Percentiles rank a stretch among this genome's conserved stretches.
phyloP scores from a whole-genome alignment of 768 basidiomycete genomes.

The Amanita rimosa region DNA sequence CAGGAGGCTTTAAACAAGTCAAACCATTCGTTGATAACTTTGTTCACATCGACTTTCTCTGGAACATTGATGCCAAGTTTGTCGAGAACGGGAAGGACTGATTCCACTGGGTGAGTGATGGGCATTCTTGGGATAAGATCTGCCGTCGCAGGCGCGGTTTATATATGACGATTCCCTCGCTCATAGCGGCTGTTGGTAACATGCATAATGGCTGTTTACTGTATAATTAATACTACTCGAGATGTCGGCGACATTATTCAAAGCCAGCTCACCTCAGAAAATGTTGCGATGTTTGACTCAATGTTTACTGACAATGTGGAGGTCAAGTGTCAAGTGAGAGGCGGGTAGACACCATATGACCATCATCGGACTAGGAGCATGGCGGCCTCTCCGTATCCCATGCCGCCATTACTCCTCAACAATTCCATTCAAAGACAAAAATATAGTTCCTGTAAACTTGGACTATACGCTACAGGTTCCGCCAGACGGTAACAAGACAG shows the following conservation, averaged over 20 bases:
- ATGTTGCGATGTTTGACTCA: too few relatives aligned
- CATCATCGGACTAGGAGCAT: neutral
- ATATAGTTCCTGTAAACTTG: slow-evolving; percentile 1
- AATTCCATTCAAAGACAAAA: neutral
- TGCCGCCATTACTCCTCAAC: neutral
- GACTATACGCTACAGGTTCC: neutral
- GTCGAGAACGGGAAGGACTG: slow-evolving; percentile 6
- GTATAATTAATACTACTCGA: too few relatives aligned
- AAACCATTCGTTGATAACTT: neutral
- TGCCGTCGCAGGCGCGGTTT: neutral
- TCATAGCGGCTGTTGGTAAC: too few relatives aligned
- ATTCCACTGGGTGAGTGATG: slow-evolving; percentile 3
- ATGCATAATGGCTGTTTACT: too few relatives aligned
- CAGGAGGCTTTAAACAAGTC: neutral
- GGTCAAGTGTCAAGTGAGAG: too few relatives aligned
- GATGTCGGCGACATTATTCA: too few relatives aligned
- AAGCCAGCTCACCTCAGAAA: too few relatives aligned
- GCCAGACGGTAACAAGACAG: slow-evolving; percentile 4
- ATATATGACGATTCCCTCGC: neutral
- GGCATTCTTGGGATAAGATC: neutral
- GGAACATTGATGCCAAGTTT: slow-evolving; percentile 1
- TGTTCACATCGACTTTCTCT: neutral
- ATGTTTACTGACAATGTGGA: too few relatives aligned
- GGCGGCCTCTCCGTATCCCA: neutral
- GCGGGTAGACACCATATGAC: neutral